These are phyloP conservation scores for Hypoxylon crocopeplum DNA, from an alignment of 495 filamentous ascomycete species.

Conservation along the genomic window DNA sequence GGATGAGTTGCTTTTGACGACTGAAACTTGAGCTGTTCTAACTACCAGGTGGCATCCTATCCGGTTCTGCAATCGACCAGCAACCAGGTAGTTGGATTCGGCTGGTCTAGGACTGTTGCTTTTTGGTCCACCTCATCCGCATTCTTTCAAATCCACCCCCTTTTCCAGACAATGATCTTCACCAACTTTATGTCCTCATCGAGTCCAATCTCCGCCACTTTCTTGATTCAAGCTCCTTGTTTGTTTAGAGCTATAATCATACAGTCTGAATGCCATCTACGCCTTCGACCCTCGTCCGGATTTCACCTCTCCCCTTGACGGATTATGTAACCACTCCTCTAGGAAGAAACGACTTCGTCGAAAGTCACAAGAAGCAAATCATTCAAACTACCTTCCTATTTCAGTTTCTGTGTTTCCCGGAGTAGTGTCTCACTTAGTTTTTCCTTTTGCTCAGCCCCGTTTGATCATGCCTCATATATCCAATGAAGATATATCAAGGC, in stretches of 20 bases:
- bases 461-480: slow-evolving; percentile 7
- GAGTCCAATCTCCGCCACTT: not conserved
- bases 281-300: too few species aligned
- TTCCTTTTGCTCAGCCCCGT: slow-evolving; percentile 19
- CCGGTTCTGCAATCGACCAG: slow-evolving; percentile 19
- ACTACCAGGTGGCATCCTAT: slow-evolving; percentile 27
- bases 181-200: not conserved
- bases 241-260: too few species aligned
- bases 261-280: too few species aligned
- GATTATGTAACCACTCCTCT: too few species aligned
- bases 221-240: not conserved
- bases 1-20: slow-evolving; percentile 30
- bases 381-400: too few species aligned
- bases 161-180: not conserved
- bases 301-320: too few species aligned
- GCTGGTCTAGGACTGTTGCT: slow-evolving; percentile 10
- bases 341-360: too few species aligned
- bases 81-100: slow-evolving; percentile 24
- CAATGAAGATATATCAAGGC: slow-evolving; percentile 5
- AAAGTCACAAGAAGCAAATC: too few species aligned
- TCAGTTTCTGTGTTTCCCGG: not conserved
- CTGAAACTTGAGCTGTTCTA: slow-evolving; percentile 26
- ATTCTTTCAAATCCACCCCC: slow-evolving; percentile 1
- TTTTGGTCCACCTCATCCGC: not conserved
- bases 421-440: slow-evolving; percentile 8